Conservation (phyloP, 192 early-diverging fungal species). For the Entomortierella beljakovae region DNA sequence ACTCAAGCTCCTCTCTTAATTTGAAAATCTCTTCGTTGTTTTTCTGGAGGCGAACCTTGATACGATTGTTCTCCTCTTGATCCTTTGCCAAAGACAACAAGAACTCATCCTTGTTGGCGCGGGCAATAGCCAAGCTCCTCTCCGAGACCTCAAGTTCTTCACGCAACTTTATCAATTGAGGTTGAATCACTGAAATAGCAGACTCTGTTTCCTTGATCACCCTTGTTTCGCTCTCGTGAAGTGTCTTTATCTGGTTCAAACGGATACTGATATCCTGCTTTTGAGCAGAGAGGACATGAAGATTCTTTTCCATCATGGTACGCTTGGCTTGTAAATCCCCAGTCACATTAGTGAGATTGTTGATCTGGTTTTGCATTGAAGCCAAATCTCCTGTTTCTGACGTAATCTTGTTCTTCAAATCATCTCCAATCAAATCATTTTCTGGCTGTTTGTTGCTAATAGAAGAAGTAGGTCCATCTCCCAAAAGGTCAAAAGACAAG, state of each 20-base stretch:
- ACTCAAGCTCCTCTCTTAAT: constrained; percentile 65
- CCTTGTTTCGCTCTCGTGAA: constrained; percentile 70
- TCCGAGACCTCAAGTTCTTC: constrained; percentile 66
- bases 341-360: constrained; percentile 60
- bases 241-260: constrained; percentile 64
- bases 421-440: constrained; percentile 61
- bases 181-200: constrained; percentile 59
- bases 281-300: constrained; percentile 66
- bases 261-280: constrained; percentile 72
- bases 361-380: constrained; percentile 68
- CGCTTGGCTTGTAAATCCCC: constrained; percentile 68
- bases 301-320: constrained; percentile 64
- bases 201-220: constrained; percentile 67
- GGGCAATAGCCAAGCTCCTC: constrained; percentile 54
- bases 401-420: constrained; percentile 60
- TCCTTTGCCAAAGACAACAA: constrained; percentile 56
- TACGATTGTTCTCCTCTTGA: constrained; percentile 59
- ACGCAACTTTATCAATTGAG: constrained; percentile 55
- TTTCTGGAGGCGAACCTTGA: constrained; percentile 58
- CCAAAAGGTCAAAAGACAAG: constrained; percentile 47
- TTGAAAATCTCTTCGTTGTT: constrained; percentile 67
- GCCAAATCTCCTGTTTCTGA: constrained; percentile 72
- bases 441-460: too few species aligned
- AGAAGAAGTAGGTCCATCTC: constrained; percentile 41
- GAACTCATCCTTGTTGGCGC: constrained; percentile 63